A percentile compares a stretch with the other conserved stretches of the same genome.
phyloP scores from a whole-genome alignment of 345 rosid genomes.

The Toxicodendron radicans region DNA sequence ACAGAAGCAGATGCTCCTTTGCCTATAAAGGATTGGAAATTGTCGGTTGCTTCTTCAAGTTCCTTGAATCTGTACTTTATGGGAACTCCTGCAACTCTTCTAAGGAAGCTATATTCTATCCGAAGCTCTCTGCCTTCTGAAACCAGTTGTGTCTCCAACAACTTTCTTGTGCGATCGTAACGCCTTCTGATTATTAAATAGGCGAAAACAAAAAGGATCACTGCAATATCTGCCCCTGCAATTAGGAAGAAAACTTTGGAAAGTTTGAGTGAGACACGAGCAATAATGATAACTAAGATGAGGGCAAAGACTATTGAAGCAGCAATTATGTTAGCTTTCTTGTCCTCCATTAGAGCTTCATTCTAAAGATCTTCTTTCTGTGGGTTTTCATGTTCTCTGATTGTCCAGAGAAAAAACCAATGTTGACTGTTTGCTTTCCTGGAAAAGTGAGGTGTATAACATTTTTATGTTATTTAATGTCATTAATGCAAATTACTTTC shows the following conservation, averaged over 20 bases:
- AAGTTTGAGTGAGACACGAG: conserved; percentile 48
- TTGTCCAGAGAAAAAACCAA: background rate
- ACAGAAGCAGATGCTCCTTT: conserved; percentile 67
- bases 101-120: conserved; percentile 73
- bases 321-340: conserved; percentile 50
- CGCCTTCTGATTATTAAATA: conserved; percentile 42
- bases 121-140: conserved; percentile 74
- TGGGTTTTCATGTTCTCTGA: background rate
- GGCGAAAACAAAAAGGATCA: conserved; percentile 57
- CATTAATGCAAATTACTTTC: background rate
- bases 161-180: conserved; percentile 42
- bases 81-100: conserved; percentile 86
- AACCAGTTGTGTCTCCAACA: conserved; percentile 40
- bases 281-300: conserved; percentile 38
- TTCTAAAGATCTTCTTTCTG: background rate
- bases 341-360: conserved; percentile 70
- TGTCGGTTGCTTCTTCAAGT: conserved; percentile 78
- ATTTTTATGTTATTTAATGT: background rate
- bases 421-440: background rate
- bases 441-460: background rate
- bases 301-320: conserved; percentile 27
- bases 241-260: conserved; percentile 68
- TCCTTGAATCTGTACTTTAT: conserved; percentile 60
- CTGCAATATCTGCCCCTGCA: conserved; percentile 55
- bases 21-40: conserved; percentile 54